Conservation (phyloP, 805 yeast genomes). For the Tetrapisispora nanseiensis region DNA sequence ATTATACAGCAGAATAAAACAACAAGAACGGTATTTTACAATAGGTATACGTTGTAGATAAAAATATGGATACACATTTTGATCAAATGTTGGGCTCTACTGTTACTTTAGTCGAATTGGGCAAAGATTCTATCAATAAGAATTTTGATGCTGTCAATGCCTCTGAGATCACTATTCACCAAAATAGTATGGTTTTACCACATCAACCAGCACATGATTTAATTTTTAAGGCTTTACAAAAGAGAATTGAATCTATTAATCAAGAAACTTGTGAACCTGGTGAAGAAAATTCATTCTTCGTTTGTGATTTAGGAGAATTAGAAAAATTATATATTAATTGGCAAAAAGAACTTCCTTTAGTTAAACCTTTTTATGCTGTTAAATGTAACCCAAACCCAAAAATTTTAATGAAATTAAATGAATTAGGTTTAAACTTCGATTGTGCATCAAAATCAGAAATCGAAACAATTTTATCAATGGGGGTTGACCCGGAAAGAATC, state of each 20-base stretch:
- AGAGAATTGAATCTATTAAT: conserved; percentile 38
- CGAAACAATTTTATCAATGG: conserved; percentile 49
- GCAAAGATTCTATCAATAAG: background rate
- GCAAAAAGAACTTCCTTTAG: conserved; percentile 55
- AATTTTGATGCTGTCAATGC: background rate
- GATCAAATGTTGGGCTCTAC: conserved; percentile 3
- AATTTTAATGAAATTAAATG: conserved; percentile 48
- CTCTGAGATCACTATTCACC: no score
- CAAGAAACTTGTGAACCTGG: conserved; percentile 56
- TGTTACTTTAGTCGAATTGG: conserved; percentile 8
- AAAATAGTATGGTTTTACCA: conserved; percentile 9
- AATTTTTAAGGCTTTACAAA: conserved; percentile 34
- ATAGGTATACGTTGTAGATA: no score
- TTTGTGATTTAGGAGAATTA: conserved; percentile 74
- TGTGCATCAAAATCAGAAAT: conserved; percentile 90
- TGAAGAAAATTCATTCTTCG: conserved; percentile 78
- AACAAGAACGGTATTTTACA: no score
- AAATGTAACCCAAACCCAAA: conserved; percentile 75
- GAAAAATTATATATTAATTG: conserved; percentile 53
- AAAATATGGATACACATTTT: background rate
- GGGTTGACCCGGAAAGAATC: conserved; percentile 56
- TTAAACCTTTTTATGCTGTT: conserved; percentile 87
- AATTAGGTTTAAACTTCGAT: conserved; percentile 71
- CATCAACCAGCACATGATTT: conserved; percentile 26
- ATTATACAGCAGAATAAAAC: no score